Base-by-base conservation (phyloP, 164 flowering plant species). In the Berberis vulgaris region DNA sequence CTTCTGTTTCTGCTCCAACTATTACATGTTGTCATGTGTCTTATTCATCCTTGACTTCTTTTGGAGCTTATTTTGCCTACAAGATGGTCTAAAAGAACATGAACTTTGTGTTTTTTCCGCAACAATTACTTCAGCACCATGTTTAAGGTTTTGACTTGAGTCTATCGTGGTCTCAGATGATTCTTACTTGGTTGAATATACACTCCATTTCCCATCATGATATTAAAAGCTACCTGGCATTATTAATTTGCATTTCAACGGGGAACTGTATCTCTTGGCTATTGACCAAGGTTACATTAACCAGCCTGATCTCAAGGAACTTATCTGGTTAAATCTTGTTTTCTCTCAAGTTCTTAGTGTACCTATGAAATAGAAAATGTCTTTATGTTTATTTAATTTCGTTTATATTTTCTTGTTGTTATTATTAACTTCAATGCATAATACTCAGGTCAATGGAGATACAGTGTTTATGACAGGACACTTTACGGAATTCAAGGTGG, bases 111-210 rank as follows among this genome's bases (percentile, higher is more conserved):
- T 95, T 6, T 95, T 63, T 95, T 95, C 77, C 93, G 99, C 44
- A 95, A 95, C 69, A 95, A 95, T 77, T 97, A 91, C 73, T 95
- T 95, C 83, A 86, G 91, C 76, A 91, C 99, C 75, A 87, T 95
- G 97, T 91, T 85, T 75, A 95, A 95, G 97, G 99, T 88, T 57
- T 26, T 26, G 26, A 64, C 82, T 74, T 26, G 26, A 26, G 26
- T 26, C 26, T 26, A 26, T 26, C 26, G 26, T 26, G 26, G 26
- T 26, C 26, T 26, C 26, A 26, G 26, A 26, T 26, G 26, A 26
- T 26, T 26, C 26, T 26, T 26, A 26, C 26, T 26, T 26, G 26
- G 26, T 26, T 26, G 26, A 26, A 26, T 26, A 26, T 26, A 26
- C 26, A 26, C 8, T 10, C 61, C 8, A n/a, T 12, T 26, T 43